Evolutionary conservation across 257 asterid genomes (phyloP), one percentile per base, ranked within the genome.

Genomic region (Thymus mandschuricus): DNA sequence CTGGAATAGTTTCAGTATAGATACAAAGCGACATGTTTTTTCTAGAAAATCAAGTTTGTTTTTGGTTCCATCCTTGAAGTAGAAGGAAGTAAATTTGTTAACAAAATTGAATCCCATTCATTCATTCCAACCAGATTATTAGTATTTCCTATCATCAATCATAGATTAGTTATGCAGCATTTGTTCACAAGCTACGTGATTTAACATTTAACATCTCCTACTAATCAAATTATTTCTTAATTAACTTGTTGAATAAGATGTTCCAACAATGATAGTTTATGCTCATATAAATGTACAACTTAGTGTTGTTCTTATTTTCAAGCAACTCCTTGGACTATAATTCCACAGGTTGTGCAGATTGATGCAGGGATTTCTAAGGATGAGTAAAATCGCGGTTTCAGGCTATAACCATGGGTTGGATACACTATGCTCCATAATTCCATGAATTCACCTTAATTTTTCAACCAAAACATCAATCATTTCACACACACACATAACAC

Each of bases 311-410:
- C 35, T 8, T 38, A 6, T 38, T 38, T 6, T 38, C 3, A 38
- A 5, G 45, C 64, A 12, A 34, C 44, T 31, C 28, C 27, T n/a
- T 44, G 44, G 60, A 46, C 41, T 48, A 27, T 34, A 38, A 60
- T 31, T 60, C 40, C 52, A 11, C 28, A 56, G 6, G 6, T 38
- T 38, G 44, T 38, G 3, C 29, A 34, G 21, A 21, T 21, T 44
- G 35, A 44, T 41, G 58, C 48, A 45, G 68, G 68, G 10, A 46
- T 31, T 9, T 48, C n/a, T 70, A 31, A 49, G 6, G 67, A 21
- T 34, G 15, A 45, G 52, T 5, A 40, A 49, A 49, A 13, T 49
- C 27, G 13, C 21, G 13, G 27, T 7, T 49, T 49, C 27, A 49
- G 54, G 21, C 21, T 21, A 21, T 21, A 21, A 0, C 21, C 21